These are phyloP conservation scores for Trapa bicornis DNA, from an alignment of 345 rosid genomes.

Conservation along the genomic window DNA sequence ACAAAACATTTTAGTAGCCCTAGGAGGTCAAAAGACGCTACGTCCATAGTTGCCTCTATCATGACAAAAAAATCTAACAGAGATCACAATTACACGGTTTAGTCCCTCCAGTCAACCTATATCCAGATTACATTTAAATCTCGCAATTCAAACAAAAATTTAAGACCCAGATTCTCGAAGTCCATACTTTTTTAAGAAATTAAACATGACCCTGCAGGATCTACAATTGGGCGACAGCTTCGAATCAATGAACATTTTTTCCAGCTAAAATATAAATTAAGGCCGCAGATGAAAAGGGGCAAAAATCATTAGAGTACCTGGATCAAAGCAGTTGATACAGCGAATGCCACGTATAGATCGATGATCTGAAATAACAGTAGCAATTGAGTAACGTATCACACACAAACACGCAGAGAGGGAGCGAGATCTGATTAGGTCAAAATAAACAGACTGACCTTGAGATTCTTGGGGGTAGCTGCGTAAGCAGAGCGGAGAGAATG, in stretches of 20 bases:
- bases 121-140: background rate
- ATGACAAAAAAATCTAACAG: background rate
- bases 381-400: background rate
- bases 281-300: background rate
- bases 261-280: background rate
- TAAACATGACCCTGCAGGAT: background rate
- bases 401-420: background rate
- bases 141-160: background rate
- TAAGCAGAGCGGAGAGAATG: conserved; percentile 41
- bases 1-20: background rate
- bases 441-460: conserved; percentile 18
- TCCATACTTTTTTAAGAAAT: background rate
- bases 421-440: background rate
- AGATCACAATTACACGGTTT: background rate
- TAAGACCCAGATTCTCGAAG: background rate
- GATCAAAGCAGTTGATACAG: conserved; percentile 68
- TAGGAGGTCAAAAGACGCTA: background rate
- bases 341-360: conserved; percentile 73
- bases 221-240: background rate
- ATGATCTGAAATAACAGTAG: conserved; percentile 43
- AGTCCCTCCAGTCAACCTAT: background rate
- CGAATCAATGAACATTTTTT: background rate
- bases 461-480: conserved; percentile 30
- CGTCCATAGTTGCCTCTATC: background rate
- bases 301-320: conserved; percentile 37